Conservation (phyloP, 345 rosid species). For the Pistacia vera region DNA sequence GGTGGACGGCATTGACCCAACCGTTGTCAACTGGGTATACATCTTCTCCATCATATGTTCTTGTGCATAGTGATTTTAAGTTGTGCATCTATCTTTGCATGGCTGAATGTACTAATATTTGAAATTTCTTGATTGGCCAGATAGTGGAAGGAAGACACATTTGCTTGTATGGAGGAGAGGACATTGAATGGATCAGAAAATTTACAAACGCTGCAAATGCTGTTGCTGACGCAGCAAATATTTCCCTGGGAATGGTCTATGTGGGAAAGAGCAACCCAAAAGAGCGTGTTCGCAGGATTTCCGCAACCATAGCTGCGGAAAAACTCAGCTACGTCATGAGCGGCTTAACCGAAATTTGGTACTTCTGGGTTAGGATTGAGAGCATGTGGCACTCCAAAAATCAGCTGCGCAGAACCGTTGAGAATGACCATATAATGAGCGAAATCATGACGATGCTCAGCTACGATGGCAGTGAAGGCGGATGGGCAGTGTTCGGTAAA, state of each 20-base stretch:
- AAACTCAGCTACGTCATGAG: slow-evolving; percentile 44
- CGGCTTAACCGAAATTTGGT: slow-evolving; percentile 50
- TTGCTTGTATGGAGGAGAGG: slow-evolving; percentile 83
- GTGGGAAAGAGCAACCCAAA: slow-evolving; percentile 71
- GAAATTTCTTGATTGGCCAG: slow-evolving; percentile 28
- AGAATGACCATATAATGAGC: slow-evolving; percentile 52
- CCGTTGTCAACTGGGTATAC: slow-evolving; percentile 49
- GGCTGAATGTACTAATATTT: not conserved
- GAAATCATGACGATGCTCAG: slow-evolving; percentile 58
- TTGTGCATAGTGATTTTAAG: not conserved
- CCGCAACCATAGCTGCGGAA: slow-evolving; percentile 29
- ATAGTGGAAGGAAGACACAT: slow-evolving; percentile 48
- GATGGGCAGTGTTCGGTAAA: slow-evolving; percentile 61
- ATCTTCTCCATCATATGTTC: not conserved
- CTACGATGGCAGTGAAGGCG: slow-evolving; percentile 59
- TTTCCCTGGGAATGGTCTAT: slow-evolving; percentile 58
- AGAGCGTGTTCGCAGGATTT: slow-evolving; percentile 47
- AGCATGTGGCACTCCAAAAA: slow-evolving; percentile 56
- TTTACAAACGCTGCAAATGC: slow-evolving; percentile 37
- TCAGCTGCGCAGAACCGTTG: slow-evolving; percentile 32
- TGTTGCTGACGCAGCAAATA: slow-evolving; percentile 41
- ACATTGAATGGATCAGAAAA: slow-evolving; percentile 65
- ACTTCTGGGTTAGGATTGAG: slow-evolving; percentile 49
- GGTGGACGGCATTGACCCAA: slow-evolving; percentile 52
- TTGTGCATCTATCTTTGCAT: not conserved